Conservation (phyloP, 2,329 filamentous ascomycete species). For the Epicoccum sorghinum region DNA sequence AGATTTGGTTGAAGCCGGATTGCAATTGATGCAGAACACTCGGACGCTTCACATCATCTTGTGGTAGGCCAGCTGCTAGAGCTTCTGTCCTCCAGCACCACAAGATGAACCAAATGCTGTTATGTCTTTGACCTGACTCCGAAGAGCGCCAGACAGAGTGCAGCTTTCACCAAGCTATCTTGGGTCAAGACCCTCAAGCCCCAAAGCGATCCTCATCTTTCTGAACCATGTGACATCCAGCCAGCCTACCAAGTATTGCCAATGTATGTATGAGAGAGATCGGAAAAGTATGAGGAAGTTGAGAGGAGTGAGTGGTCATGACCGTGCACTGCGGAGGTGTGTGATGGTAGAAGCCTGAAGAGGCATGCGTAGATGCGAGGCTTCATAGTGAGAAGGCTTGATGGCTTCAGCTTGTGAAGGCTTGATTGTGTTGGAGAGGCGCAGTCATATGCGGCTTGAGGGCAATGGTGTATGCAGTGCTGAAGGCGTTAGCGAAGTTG, state of each 20-base stretch:
- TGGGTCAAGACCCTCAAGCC: neutral
- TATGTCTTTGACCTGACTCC: too few species aligned
- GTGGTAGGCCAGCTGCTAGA: constrained; percentile 9
- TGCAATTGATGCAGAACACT: constrained; percentile 9
- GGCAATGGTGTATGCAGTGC: neutral
- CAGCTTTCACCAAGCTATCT: neutral
- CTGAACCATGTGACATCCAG: constrained; percentile 11
- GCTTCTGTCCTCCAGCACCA: constrained; percentile 9
- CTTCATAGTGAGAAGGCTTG: too few species aligned
- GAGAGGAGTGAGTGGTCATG: neutral
- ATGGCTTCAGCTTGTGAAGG: too few species aligned
- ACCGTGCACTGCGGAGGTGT: neutral
- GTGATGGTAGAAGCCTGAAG: neutral
- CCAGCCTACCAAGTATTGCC: neutral
- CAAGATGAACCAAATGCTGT: neutral
- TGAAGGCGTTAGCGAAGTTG: neutral
- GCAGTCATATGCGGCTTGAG: too few species aligned
- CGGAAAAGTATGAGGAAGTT: neutral
- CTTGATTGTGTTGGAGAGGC: too few species aligned
- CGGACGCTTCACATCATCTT: constrained; percentile 2
- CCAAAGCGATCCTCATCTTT: constrained; percentile 13
- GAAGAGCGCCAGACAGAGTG: neutral
- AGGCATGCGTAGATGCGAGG: neutral
- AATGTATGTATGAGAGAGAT: too few species aligned
- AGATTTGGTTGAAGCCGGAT: constrained; percentile 4